These are phyloP conservation scores for Apostasia shenzhenica DNA, from an alignment of 106 monocot species.

Conservation along the genomic window DNA sequence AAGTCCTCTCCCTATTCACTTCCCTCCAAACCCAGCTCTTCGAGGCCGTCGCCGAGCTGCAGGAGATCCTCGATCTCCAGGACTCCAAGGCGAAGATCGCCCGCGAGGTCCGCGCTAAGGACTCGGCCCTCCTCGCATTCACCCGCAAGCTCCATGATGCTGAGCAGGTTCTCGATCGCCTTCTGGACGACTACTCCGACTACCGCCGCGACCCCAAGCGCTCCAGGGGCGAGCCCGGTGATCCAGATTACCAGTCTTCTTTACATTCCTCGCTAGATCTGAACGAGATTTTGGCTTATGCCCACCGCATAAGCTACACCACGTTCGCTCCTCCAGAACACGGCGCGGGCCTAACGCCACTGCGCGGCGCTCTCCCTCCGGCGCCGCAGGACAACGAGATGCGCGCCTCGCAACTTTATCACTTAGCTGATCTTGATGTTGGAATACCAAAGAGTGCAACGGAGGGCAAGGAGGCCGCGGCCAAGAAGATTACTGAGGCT, in stretches of 20 bases:
- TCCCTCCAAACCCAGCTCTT: constrained; percentile 87
- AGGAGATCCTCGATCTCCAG: constrained; percentile 85
- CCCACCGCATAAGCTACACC: constrained; percentile 94
- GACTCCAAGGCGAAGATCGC: constrained; percentile 35
- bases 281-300: constrained; percentile 60
- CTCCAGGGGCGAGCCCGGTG: constrained; percentile 3
- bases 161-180: constrained; percentile 51
- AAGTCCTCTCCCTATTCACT: constrained; percentile 58
- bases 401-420: constrained; percentile 85
- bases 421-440: constrained; percentile 68
- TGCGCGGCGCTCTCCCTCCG: constrained; percentile 83
- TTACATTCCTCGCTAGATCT: constrained; percentile 46
- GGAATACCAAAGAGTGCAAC: constrained; percentile 37
- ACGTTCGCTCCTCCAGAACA: constrained; percentile 97
- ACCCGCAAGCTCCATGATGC: constrained; percentile 56
- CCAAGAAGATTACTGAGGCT: constrained; percentile 10
- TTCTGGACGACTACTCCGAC: constrained; percentile 77
- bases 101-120: constrained; percentile 34
- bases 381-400: constrained; percentile 97
- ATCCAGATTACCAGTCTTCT: constrained; percentile 1
- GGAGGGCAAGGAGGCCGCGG: constrained; percentile 33
- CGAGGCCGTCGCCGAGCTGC: constrained; percentile 77
- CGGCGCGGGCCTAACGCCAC: constrained; percentile 68
- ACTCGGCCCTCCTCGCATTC: constrained; percentile 59
- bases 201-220: constrained; percentile 31